phyloP scores from a whole-genome alignment of 176 grass and related monocot species.

The Phoenix roebelenii region DNA sequence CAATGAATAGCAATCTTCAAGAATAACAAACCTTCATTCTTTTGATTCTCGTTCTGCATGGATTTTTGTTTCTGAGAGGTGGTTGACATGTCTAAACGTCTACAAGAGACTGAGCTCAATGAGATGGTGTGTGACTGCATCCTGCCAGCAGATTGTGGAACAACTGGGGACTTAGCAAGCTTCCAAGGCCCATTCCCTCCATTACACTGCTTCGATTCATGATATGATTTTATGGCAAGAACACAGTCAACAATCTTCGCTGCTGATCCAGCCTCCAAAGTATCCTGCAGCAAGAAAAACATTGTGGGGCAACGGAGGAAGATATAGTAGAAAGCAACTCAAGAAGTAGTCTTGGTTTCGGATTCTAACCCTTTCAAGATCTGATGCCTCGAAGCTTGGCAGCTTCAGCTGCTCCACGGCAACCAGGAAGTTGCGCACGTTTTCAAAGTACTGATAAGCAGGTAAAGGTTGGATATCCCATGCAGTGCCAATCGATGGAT shows the following conservation, averaged over 20 bases:
- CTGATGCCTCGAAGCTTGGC: conserved; percentile 69
- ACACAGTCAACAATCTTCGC: conserved; percentile 72
- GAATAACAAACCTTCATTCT: conserved; percentile 31
- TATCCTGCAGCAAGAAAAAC: conserved; percentile 48
- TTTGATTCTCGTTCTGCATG: conserved; percentile 26
- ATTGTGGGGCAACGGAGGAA: background rate
- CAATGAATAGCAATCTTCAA: too few relatives aligned
- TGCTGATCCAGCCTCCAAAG: conserved; percentile 49
- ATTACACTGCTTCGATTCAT: conserved; percentile 42
- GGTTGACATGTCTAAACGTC: conserved; percentile 32
- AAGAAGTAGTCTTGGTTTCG: background rate
- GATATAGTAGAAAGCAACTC: too few relatives aligned
- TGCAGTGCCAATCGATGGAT: conserved; percentile 22
- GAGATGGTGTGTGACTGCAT: conserved; percentile 22
- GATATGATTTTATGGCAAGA: conserved; percentile 57
- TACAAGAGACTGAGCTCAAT: conserved; percentile 23
- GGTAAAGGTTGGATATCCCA: conserved; percentile 56
- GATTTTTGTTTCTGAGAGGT: conserved; percentile 21
- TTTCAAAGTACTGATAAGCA: conserved; percentile 88
- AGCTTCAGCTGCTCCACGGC: conserved; percentile 61
- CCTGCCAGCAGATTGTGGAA: conserved; percentile 22
- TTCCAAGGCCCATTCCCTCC: conserved; percentile 40
- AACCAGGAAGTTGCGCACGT: conserved; percentile 87
- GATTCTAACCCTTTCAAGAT: conserved; percentile 59
- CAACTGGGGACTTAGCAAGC: conserved; percentile 60